Conservation (phyloP, 2,329 filamentous ascomycete species). For the Ascochyta pisi region DNA sequence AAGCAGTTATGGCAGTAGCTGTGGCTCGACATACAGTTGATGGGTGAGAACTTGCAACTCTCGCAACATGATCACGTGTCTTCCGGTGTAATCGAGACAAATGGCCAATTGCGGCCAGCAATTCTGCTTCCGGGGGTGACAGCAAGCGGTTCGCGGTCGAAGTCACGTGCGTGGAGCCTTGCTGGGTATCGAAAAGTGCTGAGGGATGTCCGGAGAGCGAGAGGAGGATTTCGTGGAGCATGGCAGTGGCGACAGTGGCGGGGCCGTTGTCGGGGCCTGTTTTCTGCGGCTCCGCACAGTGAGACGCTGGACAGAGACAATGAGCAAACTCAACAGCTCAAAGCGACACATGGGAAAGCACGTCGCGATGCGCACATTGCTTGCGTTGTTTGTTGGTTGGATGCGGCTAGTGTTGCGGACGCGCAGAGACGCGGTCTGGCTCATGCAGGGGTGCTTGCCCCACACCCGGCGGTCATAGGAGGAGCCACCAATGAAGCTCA, state of each 20-base stretch:
- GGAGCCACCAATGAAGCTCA: constrained; percentile 12
- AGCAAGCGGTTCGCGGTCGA: constrained; percentile 55
- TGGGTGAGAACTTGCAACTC: constrained; percentile 72
- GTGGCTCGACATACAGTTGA: constrained; percentile 89
- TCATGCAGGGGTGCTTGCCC: constrained; percentile 6
- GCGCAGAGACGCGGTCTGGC: constrained; percentile 10
- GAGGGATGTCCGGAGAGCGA: constrained; percentile 94
- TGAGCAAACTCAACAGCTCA: constrained; percentile 45
- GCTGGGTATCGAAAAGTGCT: constrained; percentile 72
- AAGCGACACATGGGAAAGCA: constrained; percentile 45
- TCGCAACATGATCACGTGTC: constrained; percentile 70
- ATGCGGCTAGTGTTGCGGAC: constrained; percentile 20
- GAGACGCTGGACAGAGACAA: constrained; percentile 37
- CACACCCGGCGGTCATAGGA: constrained; percentile 1
- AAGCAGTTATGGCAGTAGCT: constrained; percentile 75
- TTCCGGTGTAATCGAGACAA: constrained; percentile 80
- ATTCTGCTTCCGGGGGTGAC: constrained; percentile 81
- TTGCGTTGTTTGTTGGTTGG: constrained; percentile 21
- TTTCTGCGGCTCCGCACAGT: constrained; percentile 21
- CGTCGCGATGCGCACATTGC: constrained; percentile 24
- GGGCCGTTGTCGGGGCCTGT: constrained; percentile 14
- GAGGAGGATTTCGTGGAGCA: constrained; percentile 99
- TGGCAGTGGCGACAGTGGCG: constrained; percentile 52
- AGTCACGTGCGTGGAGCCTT: constrained; percentile 48
- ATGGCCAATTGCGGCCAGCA: constrained; percentile 77